A percentile compares a stretch with the other conserved stretches of the same genome.
These are phyloP conservation scores for Pythium diclinum DNA, from an alignment of 352 stramenopile genomes.

Conservation along the genomic window DNA sequence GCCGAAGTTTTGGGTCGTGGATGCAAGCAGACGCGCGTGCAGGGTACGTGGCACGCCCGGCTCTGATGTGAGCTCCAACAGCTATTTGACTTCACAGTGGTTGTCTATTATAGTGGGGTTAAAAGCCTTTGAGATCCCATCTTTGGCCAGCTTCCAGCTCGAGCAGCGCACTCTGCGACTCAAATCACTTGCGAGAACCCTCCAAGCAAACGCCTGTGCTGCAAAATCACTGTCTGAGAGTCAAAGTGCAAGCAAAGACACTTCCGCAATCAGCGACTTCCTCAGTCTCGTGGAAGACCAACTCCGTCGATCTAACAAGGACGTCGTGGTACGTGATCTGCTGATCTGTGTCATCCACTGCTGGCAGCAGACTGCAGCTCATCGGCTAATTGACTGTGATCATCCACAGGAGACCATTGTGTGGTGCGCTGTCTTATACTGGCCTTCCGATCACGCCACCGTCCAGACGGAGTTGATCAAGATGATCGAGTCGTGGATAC, in stretches of 20 bases:
- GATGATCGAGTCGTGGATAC: not conserved
- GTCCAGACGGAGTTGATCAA: not conserved
- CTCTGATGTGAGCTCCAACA: not conserved
- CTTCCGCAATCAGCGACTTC: not conserved
- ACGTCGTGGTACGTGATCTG: conserved; percentile 14
- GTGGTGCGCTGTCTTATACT: conserved; percentile 15
- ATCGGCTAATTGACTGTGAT: not conserved
- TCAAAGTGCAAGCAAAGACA: not conserved
- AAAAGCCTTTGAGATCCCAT: conserved; percentile 7
- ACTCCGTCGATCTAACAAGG: not conserved
- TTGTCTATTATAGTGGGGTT: conserved; percentile 4
- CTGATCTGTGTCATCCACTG: not conserved
- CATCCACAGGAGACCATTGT: conserved; percentile 18
- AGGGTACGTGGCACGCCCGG: conserved; percentile 2
- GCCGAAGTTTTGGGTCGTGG: not conserved
- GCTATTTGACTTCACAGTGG: not conserved
- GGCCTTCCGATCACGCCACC: not conserved
- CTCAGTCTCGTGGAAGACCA: conserved; percentile 8
- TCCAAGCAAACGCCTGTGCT: conserved; percentile 15
- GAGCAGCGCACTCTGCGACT: conserved; percentile 6
- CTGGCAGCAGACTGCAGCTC: too few relatives aligned
- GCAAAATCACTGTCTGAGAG: not conserved
- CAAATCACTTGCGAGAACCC: conserved; percentile 16
- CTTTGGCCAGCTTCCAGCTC: conserved; percentile 5
- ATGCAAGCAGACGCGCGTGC: conserved; percentile 8